Base-by-base conservation (phyloP, 192 early-diverging fungal species). In the Backusella macrospora region DNA sequence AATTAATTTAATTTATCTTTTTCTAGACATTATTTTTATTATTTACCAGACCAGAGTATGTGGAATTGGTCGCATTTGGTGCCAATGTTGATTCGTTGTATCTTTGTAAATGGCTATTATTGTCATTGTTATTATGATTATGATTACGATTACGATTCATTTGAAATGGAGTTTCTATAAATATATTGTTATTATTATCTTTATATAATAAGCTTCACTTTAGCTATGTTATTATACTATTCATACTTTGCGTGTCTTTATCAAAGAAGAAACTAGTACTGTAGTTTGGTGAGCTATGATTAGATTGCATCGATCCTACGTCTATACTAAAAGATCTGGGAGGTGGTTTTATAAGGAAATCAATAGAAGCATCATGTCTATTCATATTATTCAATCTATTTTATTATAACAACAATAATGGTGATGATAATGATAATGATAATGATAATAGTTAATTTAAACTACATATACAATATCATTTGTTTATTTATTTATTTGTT, bases 381-480 rank as follows among this genome's bases (percentile, higher is more conserved):
- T 23, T 21, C 16, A 76, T 48, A 18, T 6, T 15, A 39, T 48
- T 59, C 23, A 26, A 49, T 43, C 74, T 81, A 55, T 78, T 34
- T 1, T 34, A 34, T 2, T 1, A 34, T 34, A 34, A 2, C 29
- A 34, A 34, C 62, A 72, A 45, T 69, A 38, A 55, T 69, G 37
- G 83, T 70, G 62, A 75, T 62, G n/a, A n/a, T 69, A 38, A 55
- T 69, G 37, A 84, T 70, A 66, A 75, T 62, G n/a, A 65, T 69
- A 38, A 55, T 69, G 37, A 84, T 70, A 66, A 75, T 62, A 81
- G 37, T 76, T 77, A 85, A 39, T 77, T 76, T 76, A 81, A 76
- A 62, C 42, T 66, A 26, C 16, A 23, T 40, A 21, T 18, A 65
- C 21, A 37, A 49, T 13, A 23, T 48, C 67, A 44, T 40, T 23